Percentiles rank a stretch among this genome's conserved stretches.
These are phyloP conservation scores for Eucalyptus grandis DNA, from an alignment of 345 rosid species.

Conservation along the genomic window DNA sequence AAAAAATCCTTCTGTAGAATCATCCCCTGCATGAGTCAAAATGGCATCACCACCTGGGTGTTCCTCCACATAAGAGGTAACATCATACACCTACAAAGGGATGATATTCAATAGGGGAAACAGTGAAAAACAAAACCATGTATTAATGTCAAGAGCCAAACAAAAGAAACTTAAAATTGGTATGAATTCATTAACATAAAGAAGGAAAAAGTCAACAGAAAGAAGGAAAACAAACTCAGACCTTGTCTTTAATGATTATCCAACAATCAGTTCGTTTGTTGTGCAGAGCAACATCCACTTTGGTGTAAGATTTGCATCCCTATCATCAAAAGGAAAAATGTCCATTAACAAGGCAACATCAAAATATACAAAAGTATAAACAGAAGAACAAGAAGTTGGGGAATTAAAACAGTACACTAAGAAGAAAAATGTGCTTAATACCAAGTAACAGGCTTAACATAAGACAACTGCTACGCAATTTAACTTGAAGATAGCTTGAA, in stretches of 20 bases:
- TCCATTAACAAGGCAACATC: not conserved
- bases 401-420: not conserved
- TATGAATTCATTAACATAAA: not conserved
- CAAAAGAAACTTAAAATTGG: not conserved
- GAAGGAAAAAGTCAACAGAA: not conserved
- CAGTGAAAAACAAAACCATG: not conserved
- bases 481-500: not conserved
- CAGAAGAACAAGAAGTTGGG: not conserved
- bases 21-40: conserved; percentile 81
- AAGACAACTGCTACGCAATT: not conserved
- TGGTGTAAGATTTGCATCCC: conserved; percentile 29
- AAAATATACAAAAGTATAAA: not conserved
- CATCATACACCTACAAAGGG: conserved; percentile 49
- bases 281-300: conserved; percentile 49
- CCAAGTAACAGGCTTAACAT: not conserved
- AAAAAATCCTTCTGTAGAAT: conserved; percentile 85
- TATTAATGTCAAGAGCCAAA: not conserved
- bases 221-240: not conserved
- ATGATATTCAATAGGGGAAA: not conserved
- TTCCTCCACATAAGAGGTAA: conserved; percentile 89
- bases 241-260: conserved; percentile 79
- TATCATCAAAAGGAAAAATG: not conserved
- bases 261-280: conserved; percentile 83
- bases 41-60: conserved; percentile 98
- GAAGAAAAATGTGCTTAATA: not conserved